Evolutionary conservation across 2,329 filamentous ascomycete species (phyloP).

Genomic region (Aspergillus candidus): DNA sequence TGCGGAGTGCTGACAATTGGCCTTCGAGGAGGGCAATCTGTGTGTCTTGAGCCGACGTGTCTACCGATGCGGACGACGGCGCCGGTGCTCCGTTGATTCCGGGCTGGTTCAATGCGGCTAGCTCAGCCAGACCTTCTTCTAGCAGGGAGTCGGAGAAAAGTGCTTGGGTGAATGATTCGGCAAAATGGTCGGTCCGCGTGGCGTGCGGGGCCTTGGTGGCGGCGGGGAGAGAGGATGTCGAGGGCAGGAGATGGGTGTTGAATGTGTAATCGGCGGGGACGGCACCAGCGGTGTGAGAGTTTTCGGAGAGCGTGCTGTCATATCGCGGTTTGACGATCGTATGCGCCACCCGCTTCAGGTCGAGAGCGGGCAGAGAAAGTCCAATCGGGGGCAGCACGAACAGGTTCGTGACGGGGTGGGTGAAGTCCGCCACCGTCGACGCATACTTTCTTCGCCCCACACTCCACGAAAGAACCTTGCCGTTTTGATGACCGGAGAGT

Average conservation of each 20-base stretch:
- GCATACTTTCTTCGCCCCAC: slow-evolving; percentile 63
- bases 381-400: slow-evolving; percentile 60
- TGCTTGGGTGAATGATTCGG: slow-evolving; percentile 33
- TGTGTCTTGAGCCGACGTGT: slow-evolving; percentile 19
- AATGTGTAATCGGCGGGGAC: slow-evolving; percentile 41
- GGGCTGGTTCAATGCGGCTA: slow-evolving; percentile 25
- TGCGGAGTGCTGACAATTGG: slow-evolving; percentile 36
- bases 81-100: slow-evolving; percentile 17
- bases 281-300: slow-evolving; percentile 27
- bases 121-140: slow-evolving; percentile 37
- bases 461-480: slow-evolving; percentile 76
- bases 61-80: slow-evolving; percentile 9
- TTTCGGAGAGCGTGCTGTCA: slow-evolving; percentile 34
- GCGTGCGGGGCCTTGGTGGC: not conserved
- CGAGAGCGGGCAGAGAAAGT: slow-evolving; percentile 32
- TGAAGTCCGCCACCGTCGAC: slow-evolving; percentile 63
- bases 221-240: slow-evolving; percentile 6
- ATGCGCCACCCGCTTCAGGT: slow-evolving; percentile 46
- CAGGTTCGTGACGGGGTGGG: slow-evolving; percentile 77
- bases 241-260: slow-evolving; percentile 31
- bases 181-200: slow-evolving; percentile 23
- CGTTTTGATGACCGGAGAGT: slow-evolving; percentile 73
- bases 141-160: slow-evolving; percentile 35
- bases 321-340: slow-evolving; percentile 69
- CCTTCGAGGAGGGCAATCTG: slow-evolving; percentile 31